Evolutionary conservation across 169 alveolate genomes (phyloP).

Genomic region (Plasmodium vinckei): DNA sequence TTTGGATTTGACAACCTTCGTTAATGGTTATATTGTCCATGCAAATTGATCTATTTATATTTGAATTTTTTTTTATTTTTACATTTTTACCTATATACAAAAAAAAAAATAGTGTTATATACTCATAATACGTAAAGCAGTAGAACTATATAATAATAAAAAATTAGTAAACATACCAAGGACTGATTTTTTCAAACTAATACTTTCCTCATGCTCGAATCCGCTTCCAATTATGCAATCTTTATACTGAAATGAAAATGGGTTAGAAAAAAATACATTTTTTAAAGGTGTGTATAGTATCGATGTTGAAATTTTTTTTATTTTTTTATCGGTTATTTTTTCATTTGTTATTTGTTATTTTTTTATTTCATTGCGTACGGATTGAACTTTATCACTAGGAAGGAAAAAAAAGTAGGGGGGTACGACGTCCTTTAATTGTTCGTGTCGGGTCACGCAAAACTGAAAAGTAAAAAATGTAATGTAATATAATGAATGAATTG

Average conservation of each 20-base stretch:
- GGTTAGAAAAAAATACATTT: too few relatives aligned
- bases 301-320: too few relatives aligned
- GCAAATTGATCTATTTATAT: constrained; percentile 76
- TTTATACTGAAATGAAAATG: constrained; percentile 23
- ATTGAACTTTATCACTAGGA: constrained; percentile 31
- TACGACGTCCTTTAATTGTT: constrained; percentile 44
- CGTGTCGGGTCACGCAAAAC: constrained; percentile 67
- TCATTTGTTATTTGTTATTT: too few relatives aligned
- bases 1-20: constrained; percentile 77
- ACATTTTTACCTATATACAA: constrained; percentile 78
- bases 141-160: neutral
- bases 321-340: too few relatives aligned
- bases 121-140: neutral
- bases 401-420: constrained; percentile 65
- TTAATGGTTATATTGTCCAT: constrained; percentile 80
- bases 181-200: constrained; percentile 47
- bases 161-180: constrained; percentile 25
- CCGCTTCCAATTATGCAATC: constrained; percentile 71
- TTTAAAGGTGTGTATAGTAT: too few relatives aligned
- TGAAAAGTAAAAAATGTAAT: constrained; percentile 2
- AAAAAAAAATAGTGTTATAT: neutral
- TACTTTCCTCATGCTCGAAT: constrained; percentile 56
- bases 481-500: neutral
- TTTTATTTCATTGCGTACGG: neutral
- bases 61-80: constrained; percentile 70